Base-by-base conservation (phyloP, 140 eudicot species). In the Cichorium intybus region DNA sequence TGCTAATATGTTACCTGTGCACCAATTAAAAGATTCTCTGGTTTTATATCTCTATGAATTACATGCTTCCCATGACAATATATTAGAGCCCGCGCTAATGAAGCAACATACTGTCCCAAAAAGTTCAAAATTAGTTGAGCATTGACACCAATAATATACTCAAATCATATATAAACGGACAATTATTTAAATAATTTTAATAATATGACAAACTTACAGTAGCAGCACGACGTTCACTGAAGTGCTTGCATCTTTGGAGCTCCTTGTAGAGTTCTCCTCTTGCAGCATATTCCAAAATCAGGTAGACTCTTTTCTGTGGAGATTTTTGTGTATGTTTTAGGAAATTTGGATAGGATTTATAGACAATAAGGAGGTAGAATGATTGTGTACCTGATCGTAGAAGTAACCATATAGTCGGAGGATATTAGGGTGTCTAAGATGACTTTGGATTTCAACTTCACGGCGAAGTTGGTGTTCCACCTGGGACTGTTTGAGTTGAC, bases 41-140 rank as follows among this genome's bases (percentile, higher is more conserved):
- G 97, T 68, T 90, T 90, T 16, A 90, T 90, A 79, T 90, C 97
- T 71, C 97, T 77, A 66, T 90, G 97, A 31, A 90, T 90, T 33
- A 90, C 97, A 52, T 90, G 97, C 75, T 90, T 90, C 58, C 95
- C 95, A 79, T 87, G 95, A 56, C 88, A 87, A 70, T 87, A 84
- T 41, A 84, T 75, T 12, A 87, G 86, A 34, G 95, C 92, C 51
- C 95, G 82, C 21, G 92, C 95, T 51, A 87, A 60, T 54, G 95
- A 87, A 62, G 92, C 92, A 31, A 87, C 62, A 62, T 87, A 87
- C 92, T 90, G 83, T 31, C 68, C 71, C 27, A 34, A 52, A 23
- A 6, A 57, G 4, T 29, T 24, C 20, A 24, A 34, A 31, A 66
- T 66, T 35, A 66, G 73, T 53, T n/a, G 7, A 14, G n/a, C 47